Conservation (phyloP, 306 rosid species). For the Begonia loranthoides region DNA sequence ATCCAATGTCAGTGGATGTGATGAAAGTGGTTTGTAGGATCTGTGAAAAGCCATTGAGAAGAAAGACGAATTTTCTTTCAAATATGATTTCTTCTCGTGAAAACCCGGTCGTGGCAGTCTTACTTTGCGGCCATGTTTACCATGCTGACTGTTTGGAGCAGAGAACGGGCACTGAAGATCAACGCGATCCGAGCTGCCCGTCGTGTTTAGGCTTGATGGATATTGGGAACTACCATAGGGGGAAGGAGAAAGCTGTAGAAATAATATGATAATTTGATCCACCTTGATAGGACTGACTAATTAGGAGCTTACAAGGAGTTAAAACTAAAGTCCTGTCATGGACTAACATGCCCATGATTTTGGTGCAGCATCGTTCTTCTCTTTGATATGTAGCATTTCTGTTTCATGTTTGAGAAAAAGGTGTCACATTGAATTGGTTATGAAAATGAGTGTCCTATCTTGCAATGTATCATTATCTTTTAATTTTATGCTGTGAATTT, state of each 20-base stretch:
- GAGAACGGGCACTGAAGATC: slow-evolving; percentile 37
- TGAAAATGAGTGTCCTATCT: no score
- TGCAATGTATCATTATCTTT: no score
- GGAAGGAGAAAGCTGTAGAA: slow-evolving; percentile 13
- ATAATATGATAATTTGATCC: not conserved
- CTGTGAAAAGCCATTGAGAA: slow-evolving; percentile 55
- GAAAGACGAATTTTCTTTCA: slow-evolving; percentile 36
- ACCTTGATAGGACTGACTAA: no score
- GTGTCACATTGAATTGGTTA: no score
- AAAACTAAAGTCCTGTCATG: no score
- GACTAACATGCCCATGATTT: no score
- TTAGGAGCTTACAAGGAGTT: no score
- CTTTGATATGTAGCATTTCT: no score
- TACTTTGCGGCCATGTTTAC: slow-evolving; percentile 78
- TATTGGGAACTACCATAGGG: slow-evolving; percentile 22
- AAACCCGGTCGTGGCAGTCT: slow-evolving; percentile 60
- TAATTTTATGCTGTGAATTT: no score
- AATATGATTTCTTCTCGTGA: slow-evolving; percentile 33
- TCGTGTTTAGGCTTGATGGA: slow-evolving; percentile 28
- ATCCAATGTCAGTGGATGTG: slow-evolving; percentile 29
- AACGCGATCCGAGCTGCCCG: slow-evolving; percentile 64
- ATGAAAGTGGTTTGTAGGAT: slow-evolving; percentile 46
- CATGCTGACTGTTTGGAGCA: slow-evolving; percentile 87
- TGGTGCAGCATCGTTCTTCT: no score
- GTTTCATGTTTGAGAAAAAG: no score